phyloP scores from a whole-genome alignment of 345 rosid species.

The Populus deltoides region DNA sequence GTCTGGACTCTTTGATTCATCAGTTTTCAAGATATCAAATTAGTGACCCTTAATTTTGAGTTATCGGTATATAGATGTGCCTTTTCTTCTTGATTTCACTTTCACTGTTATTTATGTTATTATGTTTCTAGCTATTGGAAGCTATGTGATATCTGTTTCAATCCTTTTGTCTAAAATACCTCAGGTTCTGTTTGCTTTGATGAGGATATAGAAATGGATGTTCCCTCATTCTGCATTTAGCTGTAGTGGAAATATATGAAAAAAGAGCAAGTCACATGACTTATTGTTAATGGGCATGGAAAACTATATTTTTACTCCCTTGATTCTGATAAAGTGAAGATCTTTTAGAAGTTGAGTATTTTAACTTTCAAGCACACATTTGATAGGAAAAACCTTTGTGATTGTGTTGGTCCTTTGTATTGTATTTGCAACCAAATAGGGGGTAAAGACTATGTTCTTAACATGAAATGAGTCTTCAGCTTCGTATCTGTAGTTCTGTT shows the following conservation, averaged over 20 bases:
- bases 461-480: not conserved
- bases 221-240: not conserved
- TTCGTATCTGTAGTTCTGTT: not conserved
- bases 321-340: not conserved
- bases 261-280: not conserved
- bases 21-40: not conserved
- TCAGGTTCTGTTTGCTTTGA: not conserved
- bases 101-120: not conserved
- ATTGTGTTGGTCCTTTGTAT: not conserved
- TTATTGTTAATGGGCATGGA: not conserved
- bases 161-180: not conserved
- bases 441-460: not conserved
- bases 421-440: not conserved
- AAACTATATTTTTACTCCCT: not conserved
- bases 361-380: not conserved
- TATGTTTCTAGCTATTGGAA: not conserved
- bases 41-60: constrained; percentile 7
- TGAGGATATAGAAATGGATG: not conserved
- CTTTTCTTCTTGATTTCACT: constrained; percentile 4
- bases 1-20: not conserved
- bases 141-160: not conserved
- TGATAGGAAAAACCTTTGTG: not conserved
- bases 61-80: not conserved
- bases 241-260: not conserved
- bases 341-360: not conserved